phyloP scores from a whole-genome alignment of 2,329 filamentous ascomycete genomes.

The Pyricularia pennisetigena region DNA sequence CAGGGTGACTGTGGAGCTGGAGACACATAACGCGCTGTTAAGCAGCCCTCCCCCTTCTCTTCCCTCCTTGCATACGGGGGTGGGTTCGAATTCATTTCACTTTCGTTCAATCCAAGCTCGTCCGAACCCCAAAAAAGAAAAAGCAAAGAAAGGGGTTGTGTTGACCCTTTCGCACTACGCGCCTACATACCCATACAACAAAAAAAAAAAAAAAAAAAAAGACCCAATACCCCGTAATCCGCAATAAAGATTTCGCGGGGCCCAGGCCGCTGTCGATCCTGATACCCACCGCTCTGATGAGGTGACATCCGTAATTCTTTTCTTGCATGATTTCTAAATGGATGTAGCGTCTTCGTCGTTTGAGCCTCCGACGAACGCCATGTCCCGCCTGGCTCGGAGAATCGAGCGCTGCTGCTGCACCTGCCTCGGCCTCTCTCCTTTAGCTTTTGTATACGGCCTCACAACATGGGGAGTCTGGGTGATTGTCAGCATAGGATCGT shows the following conservation, averaged over 20 bases:
- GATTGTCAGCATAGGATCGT: conserved; percentile 60
- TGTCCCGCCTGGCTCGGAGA: conserved; percentile 56
- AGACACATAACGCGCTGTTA: neutral
- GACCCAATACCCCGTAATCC: neutral
- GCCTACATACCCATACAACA: neutral
- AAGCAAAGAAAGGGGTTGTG: neutral
- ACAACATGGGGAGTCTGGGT: conserved; percentile 96
- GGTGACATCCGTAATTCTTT: neutral
- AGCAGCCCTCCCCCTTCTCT: neutral
- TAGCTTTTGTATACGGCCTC: conserved; percentile 78
- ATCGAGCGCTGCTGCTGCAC: conserved; percentile 78
- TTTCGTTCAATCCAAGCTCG: neutral
- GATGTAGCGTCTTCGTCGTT: conserved; percentile 7
- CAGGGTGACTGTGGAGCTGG: neutral
- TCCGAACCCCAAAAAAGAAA: neutral
- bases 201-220: neutral
- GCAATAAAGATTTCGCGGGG: neutral
- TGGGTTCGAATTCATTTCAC: neutral
- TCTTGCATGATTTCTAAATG: conserved; percentile 3
- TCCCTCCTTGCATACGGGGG: neutral
- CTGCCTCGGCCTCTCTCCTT: conserved; percentile 72
- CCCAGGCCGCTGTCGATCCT: neutral
- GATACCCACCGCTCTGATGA: neutral
- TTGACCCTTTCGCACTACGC: neutral
- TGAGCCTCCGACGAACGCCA: conserved; percentile 29